phyloP scores from a whole-genome alignment of 2,329 filamentous ascomycete species.

The Corinectria fuckeliana region DNA sequence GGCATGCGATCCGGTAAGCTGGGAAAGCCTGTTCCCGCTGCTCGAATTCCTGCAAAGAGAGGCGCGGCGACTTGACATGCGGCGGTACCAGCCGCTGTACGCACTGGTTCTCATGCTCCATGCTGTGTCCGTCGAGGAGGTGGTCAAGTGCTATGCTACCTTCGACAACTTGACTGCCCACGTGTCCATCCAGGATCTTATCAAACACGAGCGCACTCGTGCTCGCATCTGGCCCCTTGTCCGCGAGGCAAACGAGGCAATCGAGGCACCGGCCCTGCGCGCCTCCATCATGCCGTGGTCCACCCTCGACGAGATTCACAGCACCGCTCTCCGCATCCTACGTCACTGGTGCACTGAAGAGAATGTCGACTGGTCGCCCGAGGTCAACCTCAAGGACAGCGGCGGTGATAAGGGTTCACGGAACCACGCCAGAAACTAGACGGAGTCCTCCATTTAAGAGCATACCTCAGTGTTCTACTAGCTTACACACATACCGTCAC shows the following conservation, averaged over 20 bases:
- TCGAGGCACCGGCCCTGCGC: constrained; percentile 40
- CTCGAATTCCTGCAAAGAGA: constrained; percentile 48
- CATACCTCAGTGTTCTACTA: constrained; percentile 8
- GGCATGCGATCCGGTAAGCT: constrained; percentile 48
- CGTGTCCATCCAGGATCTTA: constrained; percentile 28
- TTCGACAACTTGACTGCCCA: constrained; percentile 24
- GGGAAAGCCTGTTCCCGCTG: constrained; percentile 55
- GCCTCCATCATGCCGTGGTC: constrained; percentile 50
- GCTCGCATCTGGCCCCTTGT: constrained; percentile 37
- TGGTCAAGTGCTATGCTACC: constrained; percentile 46
- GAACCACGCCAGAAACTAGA: background rate
- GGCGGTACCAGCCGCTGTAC: constrained; percentile 48
- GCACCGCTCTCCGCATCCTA: constrained; percentile 48
- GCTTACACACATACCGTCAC: constrained; percentile 4
- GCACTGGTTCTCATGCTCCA: constrained; percentile 53
- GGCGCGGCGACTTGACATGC: constrained; percentile 44
- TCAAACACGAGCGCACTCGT: constrained; percentile 38
- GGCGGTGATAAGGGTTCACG: background rate
- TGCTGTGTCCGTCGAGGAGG: constrained; percentile 53
- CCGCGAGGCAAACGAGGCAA: constrained; percentile 41
- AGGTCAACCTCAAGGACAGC: constrained; percentile 41
- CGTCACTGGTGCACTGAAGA: constrained; percentile 53
- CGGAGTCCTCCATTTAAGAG: background rate
- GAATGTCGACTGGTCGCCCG: constrained; percentile 53
- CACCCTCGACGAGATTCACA: constrained; percentile 52